These are phyloP conservation scores for Cutaneotrichosporon mucoides DNA, from an alignment of 1,284 basidiomycete species.

Conservation along the genomic window DNA sequence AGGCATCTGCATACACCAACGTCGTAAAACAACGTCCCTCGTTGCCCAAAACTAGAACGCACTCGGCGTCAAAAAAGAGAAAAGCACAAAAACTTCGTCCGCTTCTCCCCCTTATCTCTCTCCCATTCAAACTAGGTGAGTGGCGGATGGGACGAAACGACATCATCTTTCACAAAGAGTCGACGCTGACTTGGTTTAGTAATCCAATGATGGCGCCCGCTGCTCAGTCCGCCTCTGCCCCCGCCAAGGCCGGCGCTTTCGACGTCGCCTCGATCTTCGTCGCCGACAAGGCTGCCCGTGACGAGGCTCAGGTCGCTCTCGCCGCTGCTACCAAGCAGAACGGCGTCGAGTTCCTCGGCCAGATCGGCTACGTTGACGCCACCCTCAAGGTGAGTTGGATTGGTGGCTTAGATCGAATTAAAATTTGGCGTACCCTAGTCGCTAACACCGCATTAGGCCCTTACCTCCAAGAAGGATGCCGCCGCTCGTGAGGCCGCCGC, in stretches of 20 bases:
- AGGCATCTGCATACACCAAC: not conserved
- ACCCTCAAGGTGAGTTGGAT: constrained; percentile 59
- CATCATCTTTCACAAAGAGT: not conserved
- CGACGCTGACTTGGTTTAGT: not conserved
- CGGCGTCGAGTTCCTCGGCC: constrained; percentile 74
- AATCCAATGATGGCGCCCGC: constrained; percentile 44
- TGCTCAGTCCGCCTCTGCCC: constrained; percentile 39
- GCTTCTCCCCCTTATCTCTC: not conserved
- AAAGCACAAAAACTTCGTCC: not conserved
- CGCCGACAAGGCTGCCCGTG: constrained; percentile 56
- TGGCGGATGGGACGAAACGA: not conserved
- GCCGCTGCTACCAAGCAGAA: constrained; percentile 74
- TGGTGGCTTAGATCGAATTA: not conserved
- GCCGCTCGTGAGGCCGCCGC: constrained; percentile 47
- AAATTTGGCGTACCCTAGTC: not conserved
- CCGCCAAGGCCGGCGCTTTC: constrained; percentile 43
- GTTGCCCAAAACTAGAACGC: constrained; percentile 1
- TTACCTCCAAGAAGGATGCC: constrained; percentile 58
- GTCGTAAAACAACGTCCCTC: not conserved
- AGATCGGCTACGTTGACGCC: constrained; percentile 73
- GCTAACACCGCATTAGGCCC: constrained; percentile 43
- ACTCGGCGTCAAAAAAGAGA: constrained; percentile 1
- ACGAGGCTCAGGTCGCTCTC: constrained; percentile 65
- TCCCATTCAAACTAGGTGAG: not conserved
- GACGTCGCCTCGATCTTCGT: constrained; percentile 49